Evolutionary conservation across 805 yeast species (phyloP), one percentile per base, ranked within the genome.

Genomic region (Metschnikowia cubensis): DNA sequence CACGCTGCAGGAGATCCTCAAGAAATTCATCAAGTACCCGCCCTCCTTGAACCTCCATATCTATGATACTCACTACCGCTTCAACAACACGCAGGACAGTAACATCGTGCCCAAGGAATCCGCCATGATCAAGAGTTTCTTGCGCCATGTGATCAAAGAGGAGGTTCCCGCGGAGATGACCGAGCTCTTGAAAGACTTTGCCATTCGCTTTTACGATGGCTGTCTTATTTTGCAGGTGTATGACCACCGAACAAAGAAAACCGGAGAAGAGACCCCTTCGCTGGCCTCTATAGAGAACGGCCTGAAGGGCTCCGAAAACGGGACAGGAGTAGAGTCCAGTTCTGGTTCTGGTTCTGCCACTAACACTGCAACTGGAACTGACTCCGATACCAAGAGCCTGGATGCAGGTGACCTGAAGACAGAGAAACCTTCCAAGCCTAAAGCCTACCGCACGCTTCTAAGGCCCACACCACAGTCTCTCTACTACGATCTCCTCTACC

Each of bases 41-140:
- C 86, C 97, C 6, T 87, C 96, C 36, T 69, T 92, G 51, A 96
- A 84, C 56, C 84, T 92, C 60, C 97, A 92, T 61, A 89, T 92
- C 21, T 91, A 88, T 67, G 94, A 89, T 59, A 89, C 89, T 50
- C 96, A 91, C 68, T 92, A 84, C 66, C 80, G 96, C 53, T 91
- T 92, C 71, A 95, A 96, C 54, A 88, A 87, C 56, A 92, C 87
- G 46, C 79, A 77, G 61, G 97, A 91, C 59, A 89, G 95, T 6
- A 79, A 87, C 44, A 64, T 67, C 5, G 86, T 94, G 37, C 90
- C 96, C 6, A 86, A 86, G 61, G 79, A 79, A 59, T 87, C 88
- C 52, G 85, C 89, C 14, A 79, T 87, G 63, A 80, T 89, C 45
- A 86, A 84, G 63, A 87, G 84, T 54, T 94, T 94, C 59, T 70